Base-by-base conservation (phyloP, 768 basidiomycete species). In the Chalciporus piperatus region DNA sequence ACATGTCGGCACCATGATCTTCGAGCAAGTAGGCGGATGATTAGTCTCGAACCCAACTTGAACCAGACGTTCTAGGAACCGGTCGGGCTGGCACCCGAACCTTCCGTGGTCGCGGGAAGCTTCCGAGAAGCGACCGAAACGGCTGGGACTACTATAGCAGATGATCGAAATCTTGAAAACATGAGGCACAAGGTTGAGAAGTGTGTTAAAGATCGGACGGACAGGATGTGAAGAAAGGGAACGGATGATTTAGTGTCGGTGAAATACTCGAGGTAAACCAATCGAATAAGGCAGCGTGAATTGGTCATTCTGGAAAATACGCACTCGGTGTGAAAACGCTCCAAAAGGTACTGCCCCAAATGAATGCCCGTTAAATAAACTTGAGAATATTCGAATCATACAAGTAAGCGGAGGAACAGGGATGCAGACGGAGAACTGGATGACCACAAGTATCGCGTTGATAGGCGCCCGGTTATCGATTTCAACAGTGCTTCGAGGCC, bases 381-480 rank as follows among this genome's bases (percentile, higher is more conserved):
- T 33, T 33, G 11, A 45, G 16, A 25, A 27, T 6, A 33, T 6
- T 20, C 22, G 19, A 33, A 49, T 42, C 14, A 30, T 35, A 42
- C 20, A 30, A 32, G 32, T 16, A 25, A 25, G 41, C 17, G 27
- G 23, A 52, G 41, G 16, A 49, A 40, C 27, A 19, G 11, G 11
- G 30, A 38, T 41, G 41, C 33, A 19, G 43, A 28, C 23, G 39
- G 44, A 45, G 28, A 38, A 49, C 44, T 35, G 35, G 44, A 47
- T 27, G 30, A 47, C 45, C 10, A 25, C 52, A 47, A 33, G 48
- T 30, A 25, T 45, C 19, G 27, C 32, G 47, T 38, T 51, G 66
- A 61, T 64, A 64, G 53, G 59, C 54, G 53, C 51, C 22, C 39
- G 48, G 63, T 60, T 55, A 62, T 70, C 60, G 53, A 64, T 61